Evolutionary conservation across 768 basidiomycete genomes (phyloP), one percentile per base, ranked within the genome.

Genomic region (Punctularia strigosozonata): DNA sequence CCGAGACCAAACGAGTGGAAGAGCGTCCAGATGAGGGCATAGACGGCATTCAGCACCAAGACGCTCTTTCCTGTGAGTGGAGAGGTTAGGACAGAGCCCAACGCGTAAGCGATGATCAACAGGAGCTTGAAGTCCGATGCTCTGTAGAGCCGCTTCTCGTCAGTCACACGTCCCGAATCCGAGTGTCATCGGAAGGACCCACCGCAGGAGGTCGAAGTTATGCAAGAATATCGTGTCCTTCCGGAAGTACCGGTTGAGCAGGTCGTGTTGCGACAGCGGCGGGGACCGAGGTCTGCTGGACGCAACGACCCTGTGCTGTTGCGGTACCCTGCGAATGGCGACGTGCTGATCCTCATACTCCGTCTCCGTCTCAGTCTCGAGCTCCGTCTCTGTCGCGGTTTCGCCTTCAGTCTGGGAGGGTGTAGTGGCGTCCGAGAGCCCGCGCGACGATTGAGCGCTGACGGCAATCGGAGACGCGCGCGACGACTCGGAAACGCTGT

Each of bases 1-100:
- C 95, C 95, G 13, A 98, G 70, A 1, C 84, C 91, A 46, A 92
- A 74, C 23, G 80, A 83, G 57, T 97, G 89, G 61, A 95, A 77
- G 31, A 81, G 54, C 37, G 84, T 77, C 94, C 95, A 99, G 1
- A 63, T 53, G 8, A 90, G 61, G 0, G 95, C 85, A 48, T 99
- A 91, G 0, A 70, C 48, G 52, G 88, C 90, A 56, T 94, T 77
- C 31, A 92, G 57, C 3, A 61, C 59, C n/a, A 88, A 59, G 15
- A 67, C 59, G 19, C 63, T 54, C n/a, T 50, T 47, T 23, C 61
- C 53, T 1, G 82, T 64, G 28, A 85, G 41, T 55, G 57, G 39
- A 35, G 83, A 87, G 3, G 87, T 58, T 42, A 87, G 58, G 3
- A 69, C 65, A 12, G 75, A 60, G 3, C 71, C 53, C 37, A 77